A percentile compares a stretch with the other conserved stretches of the same genome.
Conservation (phyloP, 768 basidiomycete species). For the Paxillus ammoniavirescens region DNA sequence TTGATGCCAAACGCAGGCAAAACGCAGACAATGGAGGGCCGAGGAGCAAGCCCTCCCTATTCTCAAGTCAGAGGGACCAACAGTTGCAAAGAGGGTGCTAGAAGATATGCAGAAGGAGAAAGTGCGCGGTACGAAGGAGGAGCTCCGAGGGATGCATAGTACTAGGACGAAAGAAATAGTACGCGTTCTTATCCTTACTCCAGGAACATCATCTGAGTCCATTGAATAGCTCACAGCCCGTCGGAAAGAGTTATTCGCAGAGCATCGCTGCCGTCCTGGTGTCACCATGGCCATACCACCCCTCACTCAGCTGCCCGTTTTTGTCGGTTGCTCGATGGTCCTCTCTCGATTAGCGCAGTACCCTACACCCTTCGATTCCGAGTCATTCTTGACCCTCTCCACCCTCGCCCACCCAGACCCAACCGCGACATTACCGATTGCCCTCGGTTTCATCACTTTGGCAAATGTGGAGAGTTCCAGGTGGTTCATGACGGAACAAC, state of each 20-base stretch:
- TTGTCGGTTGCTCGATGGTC: constrained; percentile 61
- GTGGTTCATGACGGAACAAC: constrained; percentile 66
- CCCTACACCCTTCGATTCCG: constrained; percentile 70
- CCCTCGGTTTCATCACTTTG: constrained; percentile 70
- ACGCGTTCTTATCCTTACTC: constrained; percentile 2
- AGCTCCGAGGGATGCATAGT: constrained; percentile 45
- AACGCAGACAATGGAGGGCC: constrained; percentile 54
- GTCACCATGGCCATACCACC: constrained; percentile 60
- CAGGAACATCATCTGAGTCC: constrained; percentile 2
- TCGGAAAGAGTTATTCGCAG: constrained; percentile 56
- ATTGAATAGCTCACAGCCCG: constrained; percentile 47
- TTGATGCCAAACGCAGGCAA: constrained; percentile 44
- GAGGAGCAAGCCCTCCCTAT: constrained; percentile 63
- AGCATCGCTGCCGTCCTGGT: constrained; percentile 56
- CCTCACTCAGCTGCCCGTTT: constrained; percentile 69
- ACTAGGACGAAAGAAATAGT: constrained; percentile 51
- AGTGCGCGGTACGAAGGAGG: constrained; percentile 54
- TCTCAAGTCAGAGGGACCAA: constrained; percentile 47
- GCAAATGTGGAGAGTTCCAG: constrained; percentile 77
- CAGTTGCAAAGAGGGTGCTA: constrained; percentile 33
- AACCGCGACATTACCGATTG: constrained; percentile 65
- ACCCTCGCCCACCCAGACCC: constrained; percentile 71
- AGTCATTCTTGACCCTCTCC: constrained; percentile 73
- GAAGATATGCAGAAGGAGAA: constrained; percentile 54
- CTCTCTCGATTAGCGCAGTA: constrained; percentile 54